Conservation (phyloP, 2,329 filamentous ascomycete genomes). For the Alternaria brassicae region DNA sequence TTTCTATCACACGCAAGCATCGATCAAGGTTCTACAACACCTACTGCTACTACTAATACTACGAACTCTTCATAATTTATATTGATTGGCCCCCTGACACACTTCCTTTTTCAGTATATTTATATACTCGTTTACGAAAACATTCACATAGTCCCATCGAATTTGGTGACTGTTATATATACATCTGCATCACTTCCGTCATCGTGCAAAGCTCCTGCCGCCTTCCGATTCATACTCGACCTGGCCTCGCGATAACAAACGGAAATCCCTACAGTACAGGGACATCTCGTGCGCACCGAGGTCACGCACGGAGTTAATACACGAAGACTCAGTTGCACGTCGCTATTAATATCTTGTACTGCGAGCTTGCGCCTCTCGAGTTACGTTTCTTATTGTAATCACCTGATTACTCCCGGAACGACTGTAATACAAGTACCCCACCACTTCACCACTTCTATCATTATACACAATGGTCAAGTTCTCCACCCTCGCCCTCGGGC, state of each 20-base stretch:
- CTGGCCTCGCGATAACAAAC: background rate
- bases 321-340: background rate
- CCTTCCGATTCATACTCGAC: background rate
- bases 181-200: background rate
- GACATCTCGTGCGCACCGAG: background rate
- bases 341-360: background rate
- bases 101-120: background rate
- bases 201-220: background rate
- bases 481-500: conserved; percentile 26
- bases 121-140: background rate
- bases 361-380: background rate
- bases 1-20: background rate
- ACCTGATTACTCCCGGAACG: background rate
- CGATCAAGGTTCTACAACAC: background rate
- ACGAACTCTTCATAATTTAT: background rate
- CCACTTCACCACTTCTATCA: background rate
- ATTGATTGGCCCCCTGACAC: background rate
- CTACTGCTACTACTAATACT: background rate
- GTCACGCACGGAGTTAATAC: background rate
- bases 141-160: background rate
- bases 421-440: background rate
- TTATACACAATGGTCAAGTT: conserved; percentile 32
- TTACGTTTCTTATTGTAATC: background rate
- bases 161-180: background rate
- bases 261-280: background rate